phyloP scores from a whole-genome alignment of 306 rosid species.

The Prinsepia uniflora region DNA sequence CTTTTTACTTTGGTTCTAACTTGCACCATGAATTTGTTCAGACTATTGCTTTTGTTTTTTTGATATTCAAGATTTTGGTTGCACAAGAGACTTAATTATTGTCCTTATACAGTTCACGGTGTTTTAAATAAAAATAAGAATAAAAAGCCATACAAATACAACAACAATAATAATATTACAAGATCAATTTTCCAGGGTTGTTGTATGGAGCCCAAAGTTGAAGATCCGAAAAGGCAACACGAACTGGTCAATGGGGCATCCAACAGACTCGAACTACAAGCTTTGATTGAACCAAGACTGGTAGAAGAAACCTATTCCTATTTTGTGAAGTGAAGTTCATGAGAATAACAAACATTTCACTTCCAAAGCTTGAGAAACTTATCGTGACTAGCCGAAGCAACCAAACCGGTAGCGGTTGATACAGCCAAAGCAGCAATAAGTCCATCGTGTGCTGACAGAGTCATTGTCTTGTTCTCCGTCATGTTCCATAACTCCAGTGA shows the following conservation, averaged over 20 bases:
- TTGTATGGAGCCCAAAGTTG: conserved; percentile 18
- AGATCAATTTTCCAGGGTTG: conserved; percentile 20
- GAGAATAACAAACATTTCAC: conserved; percentile 30
- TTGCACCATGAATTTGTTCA: too few relatives aligned
- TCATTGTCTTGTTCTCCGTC: conserved; percentile 87
- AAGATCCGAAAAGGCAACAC: conserved; percentile 8
- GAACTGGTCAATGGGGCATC: conserved; percentile 18
- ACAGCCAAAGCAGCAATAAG: conserved; percentile 74
- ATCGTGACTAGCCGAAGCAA: conserved; percentile 95
- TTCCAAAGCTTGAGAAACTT: conserved; percentile 88
- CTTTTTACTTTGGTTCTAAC: too few relatives aligned
- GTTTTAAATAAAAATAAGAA: neutral
- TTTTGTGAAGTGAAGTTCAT: conserved; percentile 23
- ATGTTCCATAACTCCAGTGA: conserved; percentile 98
- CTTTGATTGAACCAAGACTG: conserved; percentile 22
- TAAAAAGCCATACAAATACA: conserved; percentile 11
- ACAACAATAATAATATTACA: conserved; percentile 23
- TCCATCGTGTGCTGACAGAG: conserved; percentile 85
- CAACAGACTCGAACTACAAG: conserved; percentile 22
- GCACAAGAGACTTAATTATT: too few relatives aligned
- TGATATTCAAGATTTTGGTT: too few relatives aligned
- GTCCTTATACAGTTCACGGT: neutral
- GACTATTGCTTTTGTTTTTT: too few relatives aligned
- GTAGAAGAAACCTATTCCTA: conserved; percentile 27
- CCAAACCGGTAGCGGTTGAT: conserved; percentile 70